phyloP scores from a whole-genome alignment of 257 asterid species.

The Eucommia ulmoides region DNA sequence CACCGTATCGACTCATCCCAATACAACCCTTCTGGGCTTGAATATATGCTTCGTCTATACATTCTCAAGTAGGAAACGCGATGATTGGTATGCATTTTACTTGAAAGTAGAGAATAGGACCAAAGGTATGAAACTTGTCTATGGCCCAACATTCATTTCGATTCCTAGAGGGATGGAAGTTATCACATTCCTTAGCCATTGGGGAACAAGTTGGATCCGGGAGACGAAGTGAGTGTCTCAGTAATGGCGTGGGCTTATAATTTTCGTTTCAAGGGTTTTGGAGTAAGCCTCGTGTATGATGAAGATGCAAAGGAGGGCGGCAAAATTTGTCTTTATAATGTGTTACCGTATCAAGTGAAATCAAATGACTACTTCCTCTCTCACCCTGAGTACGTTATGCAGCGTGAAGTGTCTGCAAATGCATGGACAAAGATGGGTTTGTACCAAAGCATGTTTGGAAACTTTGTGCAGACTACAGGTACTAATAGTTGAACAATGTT shows the following conservation, averaged over 20 bases:
- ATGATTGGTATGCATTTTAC: conserved; percentile 5
- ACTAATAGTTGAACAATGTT: no score
- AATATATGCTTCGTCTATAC: conserved; percentile 4
- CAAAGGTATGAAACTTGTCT: conserved; percentile 7
- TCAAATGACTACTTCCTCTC: conserved; percentile 8
- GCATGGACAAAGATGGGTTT: neutral
- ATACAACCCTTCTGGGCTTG: conserved; percentile 6
- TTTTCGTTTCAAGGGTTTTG: neutral
- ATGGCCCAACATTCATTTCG: conserved; percentile 6
- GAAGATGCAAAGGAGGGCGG: no score
- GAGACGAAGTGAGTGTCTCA: neutral
- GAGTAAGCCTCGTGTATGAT: neutral
- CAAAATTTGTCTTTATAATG: no score
- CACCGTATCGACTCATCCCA: neutral
- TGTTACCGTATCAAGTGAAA: conserved; percentile 2
- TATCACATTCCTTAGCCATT: conserved; percentile 6
- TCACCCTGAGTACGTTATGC: conserved; percentile 10
- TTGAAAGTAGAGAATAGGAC: conserved; percentile 2
- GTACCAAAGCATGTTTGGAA: conserved; percentile 4
- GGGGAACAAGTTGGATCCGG: conserved; percentile 1
- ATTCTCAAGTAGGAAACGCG: neutral
- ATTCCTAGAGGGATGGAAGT: neutral
- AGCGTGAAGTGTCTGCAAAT: neutral
- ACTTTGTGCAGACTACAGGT: neutral
- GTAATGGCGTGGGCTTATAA: neutral